Conservation (phyloP, 805 yeast species). For the Nakazawaea wickerhamii region DNA sequence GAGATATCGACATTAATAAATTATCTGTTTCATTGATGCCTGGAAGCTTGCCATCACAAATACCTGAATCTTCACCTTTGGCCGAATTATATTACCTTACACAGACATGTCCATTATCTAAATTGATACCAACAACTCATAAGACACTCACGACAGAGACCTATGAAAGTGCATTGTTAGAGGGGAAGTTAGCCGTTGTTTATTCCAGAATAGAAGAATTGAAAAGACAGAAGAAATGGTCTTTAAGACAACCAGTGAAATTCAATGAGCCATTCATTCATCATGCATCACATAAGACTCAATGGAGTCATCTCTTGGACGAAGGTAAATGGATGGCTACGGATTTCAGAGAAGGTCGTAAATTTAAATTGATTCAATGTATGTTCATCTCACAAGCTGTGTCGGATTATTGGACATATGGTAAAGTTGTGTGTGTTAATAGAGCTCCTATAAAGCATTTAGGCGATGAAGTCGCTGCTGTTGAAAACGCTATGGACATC, state of each 20-base stretch:
- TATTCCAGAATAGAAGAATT: conserved; percentile 90
- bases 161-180: conserved; percentile 78
- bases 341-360: conserved; percentile 67
- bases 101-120: conserved; percentile 81
- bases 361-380: conserved; percentile 67
- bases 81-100: conserved; percentile 85
- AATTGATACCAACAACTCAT: conserved; percentile 77
- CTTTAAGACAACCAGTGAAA: conserved; percentile 75
- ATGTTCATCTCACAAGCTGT: conserved; percentile 67
- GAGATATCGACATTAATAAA: conserved; percentile 37
- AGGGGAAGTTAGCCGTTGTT: conserved; percentile 86
- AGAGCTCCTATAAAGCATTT: conserved; percentile 36
- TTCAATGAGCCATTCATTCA: conserved; percentile 58
- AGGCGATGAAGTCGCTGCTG: conserved; percentile 1
- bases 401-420: conserved; percentile 71
- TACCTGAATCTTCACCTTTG: conserved; percentile 57
- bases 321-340: conserved; percentile 84
- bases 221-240: conserved; percentile 84
- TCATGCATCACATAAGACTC: conserved; percentile 36
- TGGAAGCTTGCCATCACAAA: conserved; percentile 46
- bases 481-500: conserved; percentile 6
- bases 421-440: conserved; percentile 62
- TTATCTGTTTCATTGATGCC: conserved; percentile 42
- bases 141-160: conserved; percentile 81
- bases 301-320: conserved; percentile 67